phyloP scores from a whole-genome alignment of 352 stramenopile species.

The Phytopythium sindhum region DNA sequence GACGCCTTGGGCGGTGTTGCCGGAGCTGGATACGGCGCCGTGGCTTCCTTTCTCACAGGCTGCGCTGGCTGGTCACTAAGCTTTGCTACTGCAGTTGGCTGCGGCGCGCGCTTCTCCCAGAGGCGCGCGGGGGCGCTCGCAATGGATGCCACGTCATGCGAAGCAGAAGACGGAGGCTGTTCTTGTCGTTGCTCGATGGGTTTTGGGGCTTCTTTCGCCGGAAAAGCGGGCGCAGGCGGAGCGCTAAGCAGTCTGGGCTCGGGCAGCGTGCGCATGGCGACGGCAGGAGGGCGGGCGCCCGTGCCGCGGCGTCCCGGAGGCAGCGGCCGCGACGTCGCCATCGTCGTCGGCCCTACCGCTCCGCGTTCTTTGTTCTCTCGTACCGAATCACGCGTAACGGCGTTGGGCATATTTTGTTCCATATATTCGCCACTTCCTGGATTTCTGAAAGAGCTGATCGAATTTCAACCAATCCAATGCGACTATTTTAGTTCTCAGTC shows the following conservation, averaged over 20 bases:
- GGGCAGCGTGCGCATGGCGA: constrained; percentile 16
- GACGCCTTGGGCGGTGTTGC: constrained; percentile 9
- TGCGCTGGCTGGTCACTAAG: not conserved
- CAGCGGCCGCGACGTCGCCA: constrained; percentile 36
- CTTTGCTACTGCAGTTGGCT: not conserved
- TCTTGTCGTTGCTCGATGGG: not conserved
- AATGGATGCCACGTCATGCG: not conserved
- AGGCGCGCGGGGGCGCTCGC: not conserved
- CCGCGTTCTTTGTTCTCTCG: not conserved
- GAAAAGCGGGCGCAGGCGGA: not conserved
- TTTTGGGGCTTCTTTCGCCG: not conserved
- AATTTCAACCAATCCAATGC: not conserved
- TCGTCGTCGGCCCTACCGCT: constrained; percentile 7
- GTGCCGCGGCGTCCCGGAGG: constrained; percentile 20
- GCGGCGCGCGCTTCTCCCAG: not conserved
- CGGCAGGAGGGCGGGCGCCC: constrained; percentile 16
- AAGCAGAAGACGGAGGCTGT: not conserved
- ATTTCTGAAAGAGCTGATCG: not conserved
- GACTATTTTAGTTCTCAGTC: not conserved
- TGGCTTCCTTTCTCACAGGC: not conserved
- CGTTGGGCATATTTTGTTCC: not conserved
- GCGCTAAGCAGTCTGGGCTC: constrained; percentile 21
- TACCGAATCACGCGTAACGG: not conserved
- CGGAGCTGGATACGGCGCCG: not conserved
- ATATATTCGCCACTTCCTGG: constrained; percentile 3